Evolutionary conservation across 1,139 yeast genomes (phyloP).

Genomic region (Zhuliangozyma blackwelliae): DNA sequence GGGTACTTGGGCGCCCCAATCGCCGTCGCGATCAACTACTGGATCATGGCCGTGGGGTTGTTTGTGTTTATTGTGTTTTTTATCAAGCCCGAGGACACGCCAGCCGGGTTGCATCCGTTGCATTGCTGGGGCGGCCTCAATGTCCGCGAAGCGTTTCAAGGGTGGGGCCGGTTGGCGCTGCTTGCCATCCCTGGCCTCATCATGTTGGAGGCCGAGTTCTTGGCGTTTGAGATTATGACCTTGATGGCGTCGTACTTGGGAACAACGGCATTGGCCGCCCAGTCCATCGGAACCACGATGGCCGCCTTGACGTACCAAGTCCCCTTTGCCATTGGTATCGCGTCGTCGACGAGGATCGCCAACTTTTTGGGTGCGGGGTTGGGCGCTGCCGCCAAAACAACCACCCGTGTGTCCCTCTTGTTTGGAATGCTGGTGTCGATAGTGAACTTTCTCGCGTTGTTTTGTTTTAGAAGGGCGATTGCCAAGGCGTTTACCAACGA

Average conservation of each 20-base stretch:
- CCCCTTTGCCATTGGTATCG: conserved; percentile 60
- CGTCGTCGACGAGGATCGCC: conserved; percentile 56
- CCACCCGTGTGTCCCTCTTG: conserved; percentile 43
- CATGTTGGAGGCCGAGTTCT: conserved; percentile 57
- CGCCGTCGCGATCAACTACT: conserved; percentile 54
- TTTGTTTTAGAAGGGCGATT: conserved; percentile 31
- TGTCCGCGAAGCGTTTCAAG: conserved; percentile 29
- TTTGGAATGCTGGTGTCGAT: conserved; percentile 42
- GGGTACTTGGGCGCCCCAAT: conserved; percentile 56
- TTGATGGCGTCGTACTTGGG: conserved; percentile 54
- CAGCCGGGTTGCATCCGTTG: conserved; percentile 38
- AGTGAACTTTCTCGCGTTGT: conserved; percentile 38
- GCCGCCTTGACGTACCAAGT: conserved; percentile 50
- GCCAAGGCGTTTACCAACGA: conserved; percentile 40
- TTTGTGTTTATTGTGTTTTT: conserved; percentile 34
- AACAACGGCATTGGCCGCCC: conserved; percentile 53
- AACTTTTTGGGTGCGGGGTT: conserved; percentile 56
- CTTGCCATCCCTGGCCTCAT: conserved; percentile 55
- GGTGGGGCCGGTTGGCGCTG: conserved; percentile 45
- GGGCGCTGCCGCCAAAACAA: conserved; percentile 39
- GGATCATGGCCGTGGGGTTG: conserved; percentile 52
- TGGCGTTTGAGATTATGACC: conserved; percentile 56
- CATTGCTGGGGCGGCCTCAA: conserved; percentile 38
- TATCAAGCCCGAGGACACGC: conserved; percentile 37
- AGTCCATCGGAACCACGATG: conserved; percentile 53